These are phyloP conservation scores for Serendipita sp. DNA, from an alignment of 768 basidiomycete genomes.

Conservation along the genomic window DNA sequence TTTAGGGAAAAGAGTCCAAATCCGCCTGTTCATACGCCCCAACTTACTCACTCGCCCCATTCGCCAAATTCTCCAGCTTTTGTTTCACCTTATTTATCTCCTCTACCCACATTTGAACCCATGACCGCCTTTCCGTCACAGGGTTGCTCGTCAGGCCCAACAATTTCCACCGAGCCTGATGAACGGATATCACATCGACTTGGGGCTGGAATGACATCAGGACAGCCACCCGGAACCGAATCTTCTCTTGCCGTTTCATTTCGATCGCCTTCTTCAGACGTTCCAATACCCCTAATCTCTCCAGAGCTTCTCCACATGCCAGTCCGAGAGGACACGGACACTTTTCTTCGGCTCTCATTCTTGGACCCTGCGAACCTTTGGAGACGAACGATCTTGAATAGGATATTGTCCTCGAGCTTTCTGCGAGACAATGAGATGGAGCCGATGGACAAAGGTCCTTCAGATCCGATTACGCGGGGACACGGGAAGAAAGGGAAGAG, in stretches of 20 bases:
- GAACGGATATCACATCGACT: neutral
- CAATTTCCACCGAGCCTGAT: too few species aligned
- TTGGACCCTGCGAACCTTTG: neutral
- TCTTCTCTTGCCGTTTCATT: too few species aligned
- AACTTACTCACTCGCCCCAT: too few species aligned
- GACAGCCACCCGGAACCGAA: neutral
- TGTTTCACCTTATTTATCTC: too few species aligned
- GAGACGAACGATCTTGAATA: neutral
- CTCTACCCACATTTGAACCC: too few species aligned
- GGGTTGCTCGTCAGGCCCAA: too few species aligned
- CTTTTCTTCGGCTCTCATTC: neutral
- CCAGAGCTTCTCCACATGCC: neutral
- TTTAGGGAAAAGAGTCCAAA: too few species aligned
- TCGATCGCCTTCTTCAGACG: neutral
- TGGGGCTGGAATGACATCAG: neutral
- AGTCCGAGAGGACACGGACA: neutral
- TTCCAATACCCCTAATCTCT: neutral
- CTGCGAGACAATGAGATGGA: neutral
- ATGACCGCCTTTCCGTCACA: too few species aligned
- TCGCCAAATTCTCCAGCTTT: too few species aligned
- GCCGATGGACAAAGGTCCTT: neutral
- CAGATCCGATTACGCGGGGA: neutral
- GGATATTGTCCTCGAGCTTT: neutral
- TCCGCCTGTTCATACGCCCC: too few species aligned
- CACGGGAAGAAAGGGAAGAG: neutral